A percentile compares a stretch with the other conserved stretches of the same genome.
Evolutionary conservation across 2,329 filamentous ascomycete species (phyloP).

Genomic region (Nigrospora osmanthi): DNA sequence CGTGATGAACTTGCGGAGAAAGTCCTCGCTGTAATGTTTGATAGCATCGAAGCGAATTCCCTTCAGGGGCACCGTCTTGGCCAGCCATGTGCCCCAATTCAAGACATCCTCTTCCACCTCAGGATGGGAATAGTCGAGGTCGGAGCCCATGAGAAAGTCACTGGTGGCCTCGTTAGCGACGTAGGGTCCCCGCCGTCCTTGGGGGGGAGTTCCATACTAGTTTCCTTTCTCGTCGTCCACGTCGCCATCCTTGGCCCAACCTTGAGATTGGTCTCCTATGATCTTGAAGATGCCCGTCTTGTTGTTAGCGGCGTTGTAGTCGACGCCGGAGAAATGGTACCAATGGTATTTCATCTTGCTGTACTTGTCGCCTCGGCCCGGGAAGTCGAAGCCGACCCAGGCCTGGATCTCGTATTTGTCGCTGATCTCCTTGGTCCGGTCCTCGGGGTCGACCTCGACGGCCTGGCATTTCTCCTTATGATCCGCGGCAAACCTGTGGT

Average conservation of each 20-base stretch:
- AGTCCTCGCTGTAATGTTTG: constrained; percentile 24
- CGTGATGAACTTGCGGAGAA: constrained; percentile 18
- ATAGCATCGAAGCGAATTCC: constrained; percentile 24
- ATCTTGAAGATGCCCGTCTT: constrained; percentile 59
- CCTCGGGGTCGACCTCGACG: constrained; percentile 47
- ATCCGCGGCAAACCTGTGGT: constrained; percentile 65
- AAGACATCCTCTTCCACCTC: constrained; percentile 20
- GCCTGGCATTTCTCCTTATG: constrained; percentile 48
- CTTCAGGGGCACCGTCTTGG: constrained; percentile 18
- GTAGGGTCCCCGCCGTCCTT: not conserved
- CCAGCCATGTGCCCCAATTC: constrained; percentile 20
- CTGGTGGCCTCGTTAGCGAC: constrained; percentile 1
- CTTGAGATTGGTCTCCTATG: constrained; percentile 59
- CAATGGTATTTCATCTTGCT: constrained; percentile 56
- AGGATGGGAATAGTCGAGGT: constrained; percentile 21
- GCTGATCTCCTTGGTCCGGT: constrained; percentile 37
- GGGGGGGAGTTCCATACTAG: constrained; percentile 5
- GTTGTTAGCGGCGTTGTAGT: constrained; percentile 49
- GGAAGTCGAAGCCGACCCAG: constrained; percentile 61
- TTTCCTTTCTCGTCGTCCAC: constrained; percentile 54
- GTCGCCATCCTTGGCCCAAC: constrained; percentile 45
- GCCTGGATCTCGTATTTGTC: constrained; percentile 55
- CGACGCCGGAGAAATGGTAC: constrained; percentile 60
- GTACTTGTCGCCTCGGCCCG: constrained; percentile 50
- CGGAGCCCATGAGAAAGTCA: constrained; percentile 22